Evolutionary conservation across 306 rosid genomes (phyloP).

Genomic region (Vicia faba): DNA sequence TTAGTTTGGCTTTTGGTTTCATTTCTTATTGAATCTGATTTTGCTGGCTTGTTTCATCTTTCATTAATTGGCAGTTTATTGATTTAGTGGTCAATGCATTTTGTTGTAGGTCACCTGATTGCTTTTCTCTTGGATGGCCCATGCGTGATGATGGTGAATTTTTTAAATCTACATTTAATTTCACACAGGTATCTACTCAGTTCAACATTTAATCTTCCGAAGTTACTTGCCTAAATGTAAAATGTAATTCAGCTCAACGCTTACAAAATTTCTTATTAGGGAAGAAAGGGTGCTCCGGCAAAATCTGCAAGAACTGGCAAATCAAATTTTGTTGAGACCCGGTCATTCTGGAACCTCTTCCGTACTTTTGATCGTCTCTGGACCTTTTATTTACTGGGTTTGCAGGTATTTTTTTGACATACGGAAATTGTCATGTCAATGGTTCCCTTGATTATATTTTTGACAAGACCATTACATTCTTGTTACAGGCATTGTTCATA

Average conservation of each 20-base stretch:
- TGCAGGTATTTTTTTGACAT: conserved; percentile 69
- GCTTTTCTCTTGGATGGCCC: conserved; percentile 99
- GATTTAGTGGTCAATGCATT: conserved; percentile 31
- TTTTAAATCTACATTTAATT: conserved; percentile 78
- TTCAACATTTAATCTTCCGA: conserved; percentile 16
- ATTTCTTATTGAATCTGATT: conserved; percentile 31
- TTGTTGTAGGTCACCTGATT: conserved; percentile 72
- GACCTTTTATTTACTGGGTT: conserved; percentile 83
- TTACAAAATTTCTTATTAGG: conserved; percentile 52
- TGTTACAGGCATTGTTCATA: conserved; percentile 68
- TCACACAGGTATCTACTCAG: conserved; percentile 52
- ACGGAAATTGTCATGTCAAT: conserved; percentile 23
- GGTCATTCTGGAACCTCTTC: conserved; percentile 92
- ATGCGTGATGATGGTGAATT: conserved; percentile 98
- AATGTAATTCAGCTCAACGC: conserved; percentile 25
- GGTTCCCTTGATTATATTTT: conserved; percentile 31
- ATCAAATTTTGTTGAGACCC: conserved; percentile 78
- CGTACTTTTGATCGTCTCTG: conserved; percentile 92
- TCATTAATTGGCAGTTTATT: conserved; percentile 16
- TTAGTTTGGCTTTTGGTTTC: conserved; percentile 45
- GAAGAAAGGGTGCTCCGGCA: conserved; percentile 60
- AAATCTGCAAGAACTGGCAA: conserved; percentile 75
- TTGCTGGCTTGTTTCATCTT: conserved; percentile 29
- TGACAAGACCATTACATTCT: conserved; percentile 34
- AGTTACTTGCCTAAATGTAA: conserved; percentile 20